A percentile compares a stretch with the other conserved stretches of the same genome.
Conservation (phyloP, 352 stramenopile genomes). For the Pythium apleroticum region DNA sequence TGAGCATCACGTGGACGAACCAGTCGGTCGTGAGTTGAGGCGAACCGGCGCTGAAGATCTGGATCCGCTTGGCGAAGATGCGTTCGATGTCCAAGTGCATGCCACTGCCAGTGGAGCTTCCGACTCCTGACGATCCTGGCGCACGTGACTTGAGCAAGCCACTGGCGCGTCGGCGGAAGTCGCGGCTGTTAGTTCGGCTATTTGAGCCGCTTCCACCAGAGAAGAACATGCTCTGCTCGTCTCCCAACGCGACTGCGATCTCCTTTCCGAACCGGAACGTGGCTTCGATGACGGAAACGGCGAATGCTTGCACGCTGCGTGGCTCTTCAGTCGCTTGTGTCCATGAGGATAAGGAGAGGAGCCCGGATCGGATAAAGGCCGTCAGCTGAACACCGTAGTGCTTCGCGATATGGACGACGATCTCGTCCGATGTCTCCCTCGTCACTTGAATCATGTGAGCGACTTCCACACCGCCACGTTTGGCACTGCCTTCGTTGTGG, state of each 20-base stretch:
- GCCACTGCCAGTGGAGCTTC: conserved; percentile 25
- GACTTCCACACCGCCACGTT: conserved; percentile 44
- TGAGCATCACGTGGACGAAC: conserved; percentile 71
- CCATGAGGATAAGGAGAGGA: conserved; percentile 44
- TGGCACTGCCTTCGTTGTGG: conserved; percentile 11
- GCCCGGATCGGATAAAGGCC: conserved; percentile 40
- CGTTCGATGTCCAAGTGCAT: conserved; percentile 81
- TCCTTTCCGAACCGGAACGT: conserved; percentile 61
- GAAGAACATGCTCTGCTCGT: conserved; percentile 58
- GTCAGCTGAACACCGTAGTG: conserved; percentile 63
- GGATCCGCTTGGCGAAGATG: conserved; percentile 80
- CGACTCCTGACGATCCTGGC: conserved; percentile 10
- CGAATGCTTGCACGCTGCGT: conserved; percentile 66
- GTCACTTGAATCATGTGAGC: conserved; percentile 79
- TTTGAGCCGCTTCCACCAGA: conserved; percentile 26
- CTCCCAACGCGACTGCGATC: conserved; percentile 55
- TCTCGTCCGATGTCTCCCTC: conserved; percentile 50
- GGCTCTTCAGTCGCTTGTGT: conserved; percentile 61
- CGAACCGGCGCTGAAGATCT: conserved; percentile 48
- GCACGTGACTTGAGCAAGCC: conserved; percentile 53
- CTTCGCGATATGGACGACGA: conserved; percentile 64
- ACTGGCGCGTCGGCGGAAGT: conserved; percentile 64
- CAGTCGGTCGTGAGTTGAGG: conserved; percentile 54
- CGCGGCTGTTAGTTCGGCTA: conserved; percentile 49
- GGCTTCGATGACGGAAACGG: conserved; percentile 53